Percentiles rank a stretch among this genome's conserved stretches.
Conservation (phyloP, 768 basidiomycete species). For the Suillus luteus region DNA sequence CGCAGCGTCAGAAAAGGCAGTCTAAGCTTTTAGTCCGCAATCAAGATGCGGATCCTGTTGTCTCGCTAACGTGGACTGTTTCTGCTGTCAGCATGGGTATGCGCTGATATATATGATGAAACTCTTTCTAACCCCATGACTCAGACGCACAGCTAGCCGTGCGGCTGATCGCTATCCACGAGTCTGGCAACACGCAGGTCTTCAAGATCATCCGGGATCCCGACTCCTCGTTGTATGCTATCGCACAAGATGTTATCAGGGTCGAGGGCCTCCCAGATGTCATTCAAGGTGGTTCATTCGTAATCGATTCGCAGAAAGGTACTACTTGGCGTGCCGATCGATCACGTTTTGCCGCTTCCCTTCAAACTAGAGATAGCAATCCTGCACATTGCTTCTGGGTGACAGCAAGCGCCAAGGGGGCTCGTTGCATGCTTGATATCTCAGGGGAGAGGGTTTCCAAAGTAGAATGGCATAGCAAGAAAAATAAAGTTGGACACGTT, state of each 20-base stretch:
- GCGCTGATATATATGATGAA: conserved; percentile 43
- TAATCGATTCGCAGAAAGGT: conserved; percentile 59
- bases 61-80: conserved; percentile 68
- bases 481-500: conserved; percentile 49
- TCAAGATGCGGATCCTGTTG: conserved; percentile 46
- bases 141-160: conserved; percentile 49
- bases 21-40: conserved; percentile 36
- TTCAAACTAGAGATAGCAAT: conserved; percentile 25
- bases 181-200: conserved; percentile 60
- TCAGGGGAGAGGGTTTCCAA: conserved; percentile 68
- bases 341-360: conserved; percentile 41
- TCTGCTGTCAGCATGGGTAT: conserved; percentile 39
- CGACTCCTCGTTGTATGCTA: conserved; percentile 39
- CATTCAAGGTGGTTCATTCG: conserved; percentile 49
- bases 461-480: conserved; percentile 61
- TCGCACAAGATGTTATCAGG: conserved; percentile 35
- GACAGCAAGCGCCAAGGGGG: conserved; percentile 58
- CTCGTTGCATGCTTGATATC: conserved; percentile 55
- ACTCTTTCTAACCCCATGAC: conserved; percentile 1
- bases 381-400: conserved; percentile 45
- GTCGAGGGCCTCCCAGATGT: conserved; percentile 47
- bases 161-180: conserved; percentile 62
- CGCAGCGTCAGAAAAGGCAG: conserved; percentile 42
- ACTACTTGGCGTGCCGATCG: conserved; percentile 44
- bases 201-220: conserved; percentile 49